Percentiles rank a stretch among this genome's conserved stretches.
Conservation (phyloP, 2,329 filamentous ascomycete genomes). For the Fusarium oxysporum region DNA sequence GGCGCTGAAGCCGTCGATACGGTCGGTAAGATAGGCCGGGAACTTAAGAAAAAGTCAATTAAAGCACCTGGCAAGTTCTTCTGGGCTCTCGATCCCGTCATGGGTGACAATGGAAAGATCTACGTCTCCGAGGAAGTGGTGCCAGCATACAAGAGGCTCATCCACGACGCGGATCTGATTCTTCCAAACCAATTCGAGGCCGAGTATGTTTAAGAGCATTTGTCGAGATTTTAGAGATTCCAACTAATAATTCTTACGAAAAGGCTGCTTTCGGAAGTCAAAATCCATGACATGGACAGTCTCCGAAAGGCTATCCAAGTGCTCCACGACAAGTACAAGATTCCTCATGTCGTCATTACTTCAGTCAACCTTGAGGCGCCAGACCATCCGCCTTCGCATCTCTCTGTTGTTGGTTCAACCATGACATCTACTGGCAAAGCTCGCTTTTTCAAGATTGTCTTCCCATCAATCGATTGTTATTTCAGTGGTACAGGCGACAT, state of each 20-base stretch:
- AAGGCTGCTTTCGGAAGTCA: slow-evolving; percentile 87
- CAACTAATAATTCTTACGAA: slow-evolving; percentile 1
- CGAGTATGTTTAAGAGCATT: slow-evolving; percentile 70
- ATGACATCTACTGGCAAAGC: slow-evolving; percentile 72
- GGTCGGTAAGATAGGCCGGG: slow-evolving; percentile 84
- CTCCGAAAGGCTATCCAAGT: slow-evolving; percentile 79
- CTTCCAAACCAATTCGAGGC: slow-evolving; percentile 98
- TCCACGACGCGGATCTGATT: slow-evolving; percentile 88
- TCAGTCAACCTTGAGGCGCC: slow-evolving; percentile 78
- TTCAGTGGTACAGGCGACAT: slow-evolving; percentile 98
- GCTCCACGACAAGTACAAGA: slow-evolving; percentile 78
- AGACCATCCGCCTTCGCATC: slow-evolving; percentile 61
- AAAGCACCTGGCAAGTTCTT: slow-evolving; percentile 83
- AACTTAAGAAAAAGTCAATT: slow-evolving; percentile 75
- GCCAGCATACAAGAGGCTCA: slow-evolving; percentile 84
- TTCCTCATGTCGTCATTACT: slow-evolving; percentile 94
- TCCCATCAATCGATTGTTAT: slow-evolving; percentile 90
- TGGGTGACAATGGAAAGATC: slow-evolving; percentile 93
- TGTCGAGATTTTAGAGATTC: neutral
- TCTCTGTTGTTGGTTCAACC: slow-evolving; percentile 83
- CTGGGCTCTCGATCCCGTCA: slow-evolving; percentile 97
- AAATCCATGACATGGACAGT: slow-evolving; percentile 79
- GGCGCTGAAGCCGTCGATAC: slow-evolving; percentile 86
- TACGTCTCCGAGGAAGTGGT: slow-evolving; percentile 95
- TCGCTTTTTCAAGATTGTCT: slow-evolving; percentile 88